These are phyloP conservation scores for Geotrichum phurueaensis DNA, from an alignment of 1,139 yeast genomes.

Conservation along the genomic window DNA sequence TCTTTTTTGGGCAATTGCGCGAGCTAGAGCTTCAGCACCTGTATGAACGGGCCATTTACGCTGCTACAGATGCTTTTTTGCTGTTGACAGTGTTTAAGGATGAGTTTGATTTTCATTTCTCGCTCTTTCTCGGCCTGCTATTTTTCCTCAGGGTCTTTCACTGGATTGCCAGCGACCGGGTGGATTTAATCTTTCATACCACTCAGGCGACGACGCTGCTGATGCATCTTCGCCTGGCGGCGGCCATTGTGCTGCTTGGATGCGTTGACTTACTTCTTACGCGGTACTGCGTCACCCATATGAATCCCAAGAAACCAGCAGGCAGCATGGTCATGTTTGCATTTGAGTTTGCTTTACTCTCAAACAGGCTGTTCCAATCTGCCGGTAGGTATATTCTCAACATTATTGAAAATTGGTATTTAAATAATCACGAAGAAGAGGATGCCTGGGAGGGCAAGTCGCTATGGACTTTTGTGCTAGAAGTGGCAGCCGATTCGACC, in stretches of 20 bases:
- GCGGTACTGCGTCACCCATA: constrained; percentile 52
- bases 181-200: constrained; percentile 35
- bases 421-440: constrained; percentile 47
- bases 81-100: constrained; percentile 56
- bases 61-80: constrained; percentile 60
- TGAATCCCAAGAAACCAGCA: constrained; percentile 40
- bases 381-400: constrained; percentile 49
- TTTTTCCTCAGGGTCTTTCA: constrained; percentile 65
- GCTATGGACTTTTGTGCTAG: constrained; percentile 53
- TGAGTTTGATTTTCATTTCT: constrained; percentile 49
- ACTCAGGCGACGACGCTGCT: constrained; percentile 31
- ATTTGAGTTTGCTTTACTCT: constrained; percentile 65
- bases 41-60: constrained; percentile 59
- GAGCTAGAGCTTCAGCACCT: constrained; percentile 73
- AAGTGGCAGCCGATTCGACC: constrained; percentile 42
- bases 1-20: constrained; percentile 72
- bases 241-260: constrained; percentile 42
- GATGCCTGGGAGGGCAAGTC: constrained; percentile 73
- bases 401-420: constrained; percentile 49
- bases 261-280: constrained; percentile 50
- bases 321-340: constrained; percentile 53
- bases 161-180: constrained; percentile 51
- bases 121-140: constrained; percentile 36
- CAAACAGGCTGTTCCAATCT: constrained; percentile 49
- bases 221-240: constrained; percentile 35